Evolutionary conservation across 768 basidiomycete genomes (phyloP).

Genomic region (Amanita subjunquillea): DNA sequence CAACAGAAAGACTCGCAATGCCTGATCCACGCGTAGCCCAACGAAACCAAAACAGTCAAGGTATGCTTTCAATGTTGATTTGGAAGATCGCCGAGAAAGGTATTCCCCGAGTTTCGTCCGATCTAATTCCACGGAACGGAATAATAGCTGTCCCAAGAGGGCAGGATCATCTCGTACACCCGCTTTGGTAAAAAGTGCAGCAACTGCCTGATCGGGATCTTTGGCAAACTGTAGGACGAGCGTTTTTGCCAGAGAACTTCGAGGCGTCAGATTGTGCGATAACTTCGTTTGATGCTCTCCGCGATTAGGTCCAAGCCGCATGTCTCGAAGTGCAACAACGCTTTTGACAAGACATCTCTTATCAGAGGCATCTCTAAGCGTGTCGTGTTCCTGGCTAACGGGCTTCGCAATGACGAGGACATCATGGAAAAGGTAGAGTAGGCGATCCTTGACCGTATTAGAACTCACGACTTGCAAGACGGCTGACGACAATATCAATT

Average conservation of each 20-base stretch:
- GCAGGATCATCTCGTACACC: conserved; percentile 53
- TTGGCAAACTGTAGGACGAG: conserved; percentile 76
- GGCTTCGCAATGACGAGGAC: conserved; percentile 92
- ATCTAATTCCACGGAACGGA: conserved; percentile 79
- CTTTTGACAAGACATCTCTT: conserved; percentile 84
- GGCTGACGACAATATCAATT: conserved; percentile 73
- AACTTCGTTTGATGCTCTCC: conserved; percentile 43
- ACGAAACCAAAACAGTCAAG: conserved; percentile 83
- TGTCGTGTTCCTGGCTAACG: conserved; percentile 58
- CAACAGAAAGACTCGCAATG: conserved; percentile 81
- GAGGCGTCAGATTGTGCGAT: conserved; percentile 25
- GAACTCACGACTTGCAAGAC: conserved; percentile 91
- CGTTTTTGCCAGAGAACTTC: conserved; percentile 53
- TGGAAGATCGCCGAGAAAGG: conserved; percentile 64
- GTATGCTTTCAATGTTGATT: conserved; percentile 70
- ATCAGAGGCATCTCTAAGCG: conserved; percentile 51
- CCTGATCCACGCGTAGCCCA: conserved; percentile 78
- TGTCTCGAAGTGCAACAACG: conserved; percentile 65
- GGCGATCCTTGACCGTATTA: conserved; percentile 91
- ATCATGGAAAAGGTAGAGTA: conserved; percentile 95
- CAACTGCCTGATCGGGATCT: conserved; percentile 74
- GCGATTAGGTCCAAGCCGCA: conserved; percentile 63
- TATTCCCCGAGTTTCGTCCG: conserved; percentile 77
- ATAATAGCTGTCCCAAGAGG: conserved; percentile 68
- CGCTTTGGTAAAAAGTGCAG: conserved; percentile 55